A percentile compares a stretch with the other conserved stretches of the same genome.
phyloP scores from a whole-genome alignment of 1,139 yeast genomes.

The Blastobotrys indianensis region DNA sequence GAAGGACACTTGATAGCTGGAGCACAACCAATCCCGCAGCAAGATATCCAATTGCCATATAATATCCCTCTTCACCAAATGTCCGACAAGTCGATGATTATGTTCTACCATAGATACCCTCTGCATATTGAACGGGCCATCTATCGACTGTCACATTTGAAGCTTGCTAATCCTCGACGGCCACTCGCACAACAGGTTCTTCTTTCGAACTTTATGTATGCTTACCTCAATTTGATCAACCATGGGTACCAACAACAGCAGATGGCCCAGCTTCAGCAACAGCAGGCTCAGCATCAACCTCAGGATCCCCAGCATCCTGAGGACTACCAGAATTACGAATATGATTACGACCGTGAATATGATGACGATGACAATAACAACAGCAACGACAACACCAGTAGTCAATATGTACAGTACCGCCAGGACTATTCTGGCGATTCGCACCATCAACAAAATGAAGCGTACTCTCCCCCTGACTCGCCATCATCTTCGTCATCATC shows the following conservation, averaged over 20 bases:
- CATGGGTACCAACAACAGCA: conserved; percentile 46
- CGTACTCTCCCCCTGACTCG: not conserved
- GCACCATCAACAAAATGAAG: not conserved
- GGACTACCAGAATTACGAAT: conserved; percentile 15
- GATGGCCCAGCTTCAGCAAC: conserved; percentile 24
- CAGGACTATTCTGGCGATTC: not conserved
- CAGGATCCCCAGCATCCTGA: conserved; percentile 19
- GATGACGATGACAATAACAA: conserved; percentile 15
- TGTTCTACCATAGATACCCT: conserved; percentile 60
- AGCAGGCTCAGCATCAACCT: conserved; percentile 14
- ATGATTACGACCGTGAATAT: conserved; percentile 16
- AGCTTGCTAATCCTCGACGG: conserved; percentile 87
- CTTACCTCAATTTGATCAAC: conserved; percentile 88
- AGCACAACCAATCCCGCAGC: conserved; percentile 12
- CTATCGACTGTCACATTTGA: conserved; percentile 83
- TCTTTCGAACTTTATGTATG: conserved; percentile 93
- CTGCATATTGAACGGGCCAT: conserved; percentile 94
- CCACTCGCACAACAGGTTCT: conserved; percentile 88
- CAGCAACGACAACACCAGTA: conserved; percentile 1
- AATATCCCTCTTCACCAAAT: conserved; percentile 36
- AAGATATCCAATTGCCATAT: conserved; percentile 33
- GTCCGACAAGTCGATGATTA: conserved; percentile 33
- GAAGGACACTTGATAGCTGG: conserved; percentile 8
- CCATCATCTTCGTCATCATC: conserved; percentile 6
- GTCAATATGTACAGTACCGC: conserved; percentile 5